Percentiles rank a stretch among this genome's conserved stretches.
phyloP scores from a whole-genome alignment of 371 early-diverging fungal genomes.

The Syncephalis plumigaleata region DNA sequence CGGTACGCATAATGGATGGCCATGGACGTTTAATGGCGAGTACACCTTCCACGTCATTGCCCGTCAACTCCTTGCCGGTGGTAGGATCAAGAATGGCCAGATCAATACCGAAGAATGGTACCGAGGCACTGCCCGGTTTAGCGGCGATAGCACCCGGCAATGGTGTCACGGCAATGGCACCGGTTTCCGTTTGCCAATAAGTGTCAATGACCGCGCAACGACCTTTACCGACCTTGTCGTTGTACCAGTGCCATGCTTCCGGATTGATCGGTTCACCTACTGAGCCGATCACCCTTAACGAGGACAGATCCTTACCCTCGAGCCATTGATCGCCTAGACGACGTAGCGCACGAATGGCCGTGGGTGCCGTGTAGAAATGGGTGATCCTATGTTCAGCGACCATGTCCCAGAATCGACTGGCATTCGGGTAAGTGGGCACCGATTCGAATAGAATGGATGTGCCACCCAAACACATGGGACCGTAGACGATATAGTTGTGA shows the following conservation, averaged over 20 bases:
- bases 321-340: constrained; percentile 73
- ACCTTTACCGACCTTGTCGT: constrained; percentile 71
- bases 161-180: constrained; percentile 84
- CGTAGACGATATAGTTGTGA: constrained; percentile 87
- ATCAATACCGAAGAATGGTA: constrained; percentile 95
- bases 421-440: constrained; percentile 67
- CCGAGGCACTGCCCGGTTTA: constrained; percentile 90
- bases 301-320: constrained; percentile 46
- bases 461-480: constrained; percentile 76
- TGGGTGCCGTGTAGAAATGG: constrained; percentile 97
- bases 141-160: constrained; percentile 68
- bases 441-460: constrained; percentile 91
- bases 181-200: constrained; percentile 94
- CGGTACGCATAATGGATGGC: constrained; percentile 92
- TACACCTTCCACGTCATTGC: constrained; percentile 79
- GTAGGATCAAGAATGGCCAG: constrained; percentile 65
- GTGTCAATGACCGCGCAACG: constrained; percentile 90
- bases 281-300: constrained; percentile 81
- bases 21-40: constrained; percentile 78
- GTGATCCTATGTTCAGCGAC: constrained; percentile 80
- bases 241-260: constrained; percentile 96
- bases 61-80: constrained; percentile 50
- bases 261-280: constrained; percentile 98
- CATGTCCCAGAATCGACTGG: constrained; percentile 69
- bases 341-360: constrained; percentile 89